Conservation (phyloP, 179 eudicot species). For the Heliamphora pulchella region DNA sequence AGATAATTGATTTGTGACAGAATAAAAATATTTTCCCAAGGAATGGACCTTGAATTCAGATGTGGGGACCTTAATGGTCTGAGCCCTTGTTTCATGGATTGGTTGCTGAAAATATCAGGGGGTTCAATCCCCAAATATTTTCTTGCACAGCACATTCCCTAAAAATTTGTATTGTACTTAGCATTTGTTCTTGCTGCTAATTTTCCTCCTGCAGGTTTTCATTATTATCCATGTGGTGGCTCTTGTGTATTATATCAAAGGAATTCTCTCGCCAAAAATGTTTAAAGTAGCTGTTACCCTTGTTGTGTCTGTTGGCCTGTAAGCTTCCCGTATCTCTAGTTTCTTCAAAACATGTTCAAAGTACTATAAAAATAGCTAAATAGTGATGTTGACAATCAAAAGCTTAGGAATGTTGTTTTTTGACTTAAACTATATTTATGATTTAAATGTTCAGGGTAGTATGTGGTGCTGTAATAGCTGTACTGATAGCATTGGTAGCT, state of each 20-base stretch:
- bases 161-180: neutral
- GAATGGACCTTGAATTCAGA: neutral
- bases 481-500: conserved; percentile 82
- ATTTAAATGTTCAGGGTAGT: conserved; percentile 53
- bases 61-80: neutral
- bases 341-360: neutral
- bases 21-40: neutral
- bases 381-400: neutral
- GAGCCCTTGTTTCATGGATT: conserved; percentile 6
- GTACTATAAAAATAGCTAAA: neutral
- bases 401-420: neutral
- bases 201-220: conserved; percentile 60
- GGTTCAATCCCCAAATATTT: conserved; percentile 3
- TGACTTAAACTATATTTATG: conserved; percentile 15
- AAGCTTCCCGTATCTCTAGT: conserved; percentile 33
- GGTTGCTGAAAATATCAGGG: neutral
- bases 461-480: conserved; percentile 69
- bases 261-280: conserved; percentile 85
- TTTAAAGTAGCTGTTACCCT: conserved; percentile 94
- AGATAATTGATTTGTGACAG: neutral
- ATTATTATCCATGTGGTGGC: conserved; percentile 94
- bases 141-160: neutral
- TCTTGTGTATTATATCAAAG: conserved; percentile 85
- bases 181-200: conserved; percentile 4
- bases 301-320: conserved; percentile 83